These are phyloP conservation scores for Exobasidium rhododendri DNA, from an alignment of 1,284 basidiomycete genomes.

Conservation along the genomic window DNA sequence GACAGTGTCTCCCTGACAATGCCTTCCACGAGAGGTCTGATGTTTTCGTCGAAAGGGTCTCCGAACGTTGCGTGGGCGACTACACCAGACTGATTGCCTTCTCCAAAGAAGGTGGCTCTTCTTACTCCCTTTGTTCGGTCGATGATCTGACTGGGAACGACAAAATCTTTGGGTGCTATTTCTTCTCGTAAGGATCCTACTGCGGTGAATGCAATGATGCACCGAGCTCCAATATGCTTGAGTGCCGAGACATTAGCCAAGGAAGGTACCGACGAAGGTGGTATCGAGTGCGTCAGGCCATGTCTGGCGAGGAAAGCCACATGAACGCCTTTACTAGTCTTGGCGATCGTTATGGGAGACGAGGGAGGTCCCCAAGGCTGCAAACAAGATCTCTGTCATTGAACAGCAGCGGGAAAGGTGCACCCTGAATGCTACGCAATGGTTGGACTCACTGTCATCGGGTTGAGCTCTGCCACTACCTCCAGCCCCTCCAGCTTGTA, in stretches of 20 bases:
- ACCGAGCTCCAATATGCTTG: conserved; percentile 83
- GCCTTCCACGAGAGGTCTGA: conserved; percentile 38
- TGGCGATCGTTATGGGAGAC: conserved; percentile 82
- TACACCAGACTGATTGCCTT: conserved; percentile 63
- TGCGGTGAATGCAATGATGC: conserved; percentile 88
- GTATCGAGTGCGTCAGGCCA: conserved; percentile 67
- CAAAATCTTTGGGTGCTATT: conserved; percentile 72
- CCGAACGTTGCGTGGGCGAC: conserved; percentile 94
- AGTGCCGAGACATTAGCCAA: conserved; percentile 94
- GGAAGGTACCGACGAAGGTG: conserved; percentile 59
- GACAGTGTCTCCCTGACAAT: conserved; percentile 30
- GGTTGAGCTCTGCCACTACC: conserved; percentile 39
- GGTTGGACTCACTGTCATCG: conserved; percentile 31
- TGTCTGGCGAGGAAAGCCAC: conserved; percentile 92
- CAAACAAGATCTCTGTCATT: background rate
- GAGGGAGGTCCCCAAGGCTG: conserved; percentile 92
- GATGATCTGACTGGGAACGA: conserved; percentile 87
- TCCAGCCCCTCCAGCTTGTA: conserved; percentile 52
- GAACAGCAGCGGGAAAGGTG: background rate
- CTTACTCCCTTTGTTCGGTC: conserved; percentile 92
- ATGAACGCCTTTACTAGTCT: conserved; percentile 69
- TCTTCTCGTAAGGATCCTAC: conserved; percentile 95
- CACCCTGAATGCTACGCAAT: background rate
- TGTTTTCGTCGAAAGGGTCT: conserved; percentile 59
- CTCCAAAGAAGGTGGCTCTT: conserved; percentile 79